A percentile compares a stretch with the other conserved stretches of the same genome.
These are phyloP conservation scores for Castanea sativa DNA, from an alignment of 306 rosid genomes.

Conservation along the genomic window DNA sequence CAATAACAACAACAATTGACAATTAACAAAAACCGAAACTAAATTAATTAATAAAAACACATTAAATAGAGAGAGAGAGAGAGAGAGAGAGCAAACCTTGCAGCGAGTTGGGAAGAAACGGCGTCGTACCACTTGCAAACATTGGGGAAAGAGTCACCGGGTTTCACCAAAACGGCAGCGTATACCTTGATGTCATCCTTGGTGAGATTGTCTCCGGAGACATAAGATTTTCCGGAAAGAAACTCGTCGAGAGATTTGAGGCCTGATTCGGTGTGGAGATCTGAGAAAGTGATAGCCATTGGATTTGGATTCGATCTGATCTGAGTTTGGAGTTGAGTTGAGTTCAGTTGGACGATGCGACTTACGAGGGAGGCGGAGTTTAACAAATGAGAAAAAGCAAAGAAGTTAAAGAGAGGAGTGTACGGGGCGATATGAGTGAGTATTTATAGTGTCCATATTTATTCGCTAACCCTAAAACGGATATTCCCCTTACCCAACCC, in stretches of 20 bases:
- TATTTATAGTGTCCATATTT: conserved; percentile 9
- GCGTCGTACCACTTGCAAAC: conserved; percentile 64
- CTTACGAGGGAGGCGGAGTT: not conserved
- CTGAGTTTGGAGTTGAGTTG: not conserved
- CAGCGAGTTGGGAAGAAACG: conserved; percentile 61
- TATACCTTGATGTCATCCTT: conserved; percentile 80
- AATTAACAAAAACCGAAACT: not conserved
- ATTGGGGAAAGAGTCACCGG: conserved; percentile 44
- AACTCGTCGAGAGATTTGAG: conserved; percentile 66
- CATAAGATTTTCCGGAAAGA: conserved; percentile 67
- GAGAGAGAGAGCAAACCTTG: conserved; percentile 39
- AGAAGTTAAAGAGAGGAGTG: too few species aligned
- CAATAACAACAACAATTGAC: conserved; percentile 2
- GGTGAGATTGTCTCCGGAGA: conserved; percentile 68
- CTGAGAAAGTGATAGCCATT: conserved; percentile 85
- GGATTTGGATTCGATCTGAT: not conserved
- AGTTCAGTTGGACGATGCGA: too few species aligned
- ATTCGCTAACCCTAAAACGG: too few species aligned
- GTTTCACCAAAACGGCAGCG: conserved; percentile 58
- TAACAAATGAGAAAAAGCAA: too few species aligned
- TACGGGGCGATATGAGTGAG: not conserved
- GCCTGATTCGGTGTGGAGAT: conserved; percentile 79
- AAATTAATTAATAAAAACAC: not conserved
- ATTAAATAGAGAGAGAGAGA: not conserved
- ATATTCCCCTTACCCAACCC: too few species aligned